A percentile compares a stretch with the other conserved stretches of the same genome.
These are phyloP conservation scores for Hypomyces rosellus DNA, from an alignment of 2,329 filamentous ascomycete genomes.

Conservation along the genomic window DNA sequence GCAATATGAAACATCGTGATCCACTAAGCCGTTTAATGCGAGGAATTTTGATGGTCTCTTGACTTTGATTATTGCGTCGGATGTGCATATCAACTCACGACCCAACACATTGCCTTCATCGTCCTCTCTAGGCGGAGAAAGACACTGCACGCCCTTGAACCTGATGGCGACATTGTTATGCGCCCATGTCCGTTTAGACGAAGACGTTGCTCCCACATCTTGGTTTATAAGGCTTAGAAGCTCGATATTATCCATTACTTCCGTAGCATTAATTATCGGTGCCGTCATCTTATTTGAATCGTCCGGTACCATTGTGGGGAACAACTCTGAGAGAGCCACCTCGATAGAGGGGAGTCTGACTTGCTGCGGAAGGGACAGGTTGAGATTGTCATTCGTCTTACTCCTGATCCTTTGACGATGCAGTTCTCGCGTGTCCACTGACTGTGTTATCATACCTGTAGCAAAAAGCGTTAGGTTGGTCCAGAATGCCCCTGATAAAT, in stretches of 20 bases:
- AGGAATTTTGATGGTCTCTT: slow-evolving; percentile 47
- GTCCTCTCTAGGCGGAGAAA: slow-evolving; percentile 9
- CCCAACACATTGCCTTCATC: slow-evolving; percentile 9
- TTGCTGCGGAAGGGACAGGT: slow-evolving; percentile 35
- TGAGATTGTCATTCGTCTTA: slow-evolving; percentile 26
- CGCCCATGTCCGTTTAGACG: slow-evolving; percentile 45
- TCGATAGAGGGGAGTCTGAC: slow-evolving; percentile 43
- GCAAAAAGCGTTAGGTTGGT: slow-evolving; percentile 44
- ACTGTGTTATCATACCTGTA: slow-evolving; percentile 45
- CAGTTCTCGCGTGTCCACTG: slow-evolving; percentile 43
- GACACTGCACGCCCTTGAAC: slow-evolving; percentile 42
- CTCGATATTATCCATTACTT: slow-evolving; percentile 13
- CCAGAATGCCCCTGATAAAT: slow-evolving; percentile 46
- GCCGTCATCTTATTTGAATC: slow-evolving; percentile 14
- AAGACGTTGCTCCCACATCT: slow-evolving; percentile 13
- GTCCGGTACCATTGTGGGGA: slow-evolving; percentile 29
- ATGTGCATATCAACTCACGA: slow-evolving; percentile 31
- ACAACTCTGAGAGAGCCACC: slow-evolving; percentile 42
- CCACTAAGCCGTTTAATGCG: slow-evolving; percentile 48
- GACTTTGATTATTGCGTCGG: slow-evolving; percentile 51
- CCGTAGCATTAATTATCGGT: slow-evolving; percentile 4
- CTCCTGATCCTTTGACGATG: slow-evolving; percentile 39
- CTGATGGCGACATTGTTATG: slow-evolving; percentile 51
- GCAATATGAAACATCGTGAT: slow-evolving; percentile 58
- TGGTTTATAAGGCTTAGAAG: slow-evolving; percentile 19